Conservation (phyloP, 2,329 filamentous ascomycete genomes). For the Talaromyces rugulosus region DNA sequence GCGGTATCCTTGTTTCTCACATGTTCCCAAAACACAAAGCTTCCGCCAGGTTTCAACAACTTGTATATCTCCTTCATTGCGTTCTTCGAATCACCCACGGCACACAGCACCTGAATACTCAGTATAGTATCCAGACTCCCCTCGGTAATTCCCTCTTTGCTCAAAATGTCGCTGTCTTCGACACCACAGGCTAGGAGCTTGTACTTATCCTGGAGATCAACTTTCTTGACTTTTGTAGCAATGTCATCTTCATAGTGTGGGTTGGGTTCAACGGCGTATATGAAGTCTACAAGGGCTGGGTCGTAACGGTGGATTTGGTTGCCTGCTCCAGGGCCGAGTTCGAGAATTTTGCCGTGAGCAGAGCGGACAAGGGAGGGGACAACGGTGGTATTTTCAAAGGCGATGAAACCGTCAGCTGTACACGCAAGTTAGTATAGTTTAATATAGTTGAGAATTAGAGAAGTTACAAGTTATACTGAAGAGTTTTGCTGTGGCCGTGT, state of each 20-base stretch:
- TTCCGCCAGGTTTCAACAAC: slow-evolving; percentile 44
- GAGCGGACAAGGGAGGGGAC: slow-evolving; percentile 27
- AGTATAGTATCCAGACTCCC: slow-evolving; percentile 37
- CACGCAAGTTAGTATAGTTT: not conserved
- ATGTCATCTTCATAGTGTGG: slow-evolving; percentile 28
- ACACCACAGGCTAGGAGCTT: slow-evolving; percentile 35
- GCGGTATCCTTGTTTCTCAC: slow-evolving; percentile 16
- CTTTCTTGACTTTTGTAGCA: slow-evolving; percentile 24
- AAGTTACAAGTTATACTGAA: not conserved
- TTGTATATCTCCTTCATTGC: slow-evolving; percentile 31
- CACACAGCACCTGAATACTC: slow-evolving; percentile 44
- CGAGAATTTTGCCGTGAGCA: slow-evolving; percentile 37
- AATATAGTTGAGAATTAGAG: not conserved
- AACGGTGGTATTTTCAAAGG: slow-evolving; percentile 31
- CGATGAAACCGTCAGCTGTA: slow-evolving; percentile 25
- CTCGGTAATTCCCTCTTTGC: slow-evolving; percentile 30
- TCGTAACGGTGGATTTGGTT: slow-evolving; percentile 42
- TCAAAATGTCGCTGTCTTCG: slow-evolving; percentile 37
- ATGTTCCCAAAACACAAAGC: slow-evolving; percentile 48
- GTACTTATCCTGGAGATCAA: slow-evolving; percentile 33
- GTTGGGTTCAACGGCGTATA: slow-evolving; percentile 44
- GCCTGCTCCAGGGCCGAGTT: slow-evolving; percentile 43
- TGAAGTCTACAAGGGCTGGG: slow-evolving; percentile 23
- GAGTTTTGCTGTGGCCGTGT: not conserved
- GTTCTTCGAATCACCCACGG: slow-evolving; percentile 24